Conservation (phyloP, 345 rosid genomes). For the Boechera divaricarpa region DNA sequence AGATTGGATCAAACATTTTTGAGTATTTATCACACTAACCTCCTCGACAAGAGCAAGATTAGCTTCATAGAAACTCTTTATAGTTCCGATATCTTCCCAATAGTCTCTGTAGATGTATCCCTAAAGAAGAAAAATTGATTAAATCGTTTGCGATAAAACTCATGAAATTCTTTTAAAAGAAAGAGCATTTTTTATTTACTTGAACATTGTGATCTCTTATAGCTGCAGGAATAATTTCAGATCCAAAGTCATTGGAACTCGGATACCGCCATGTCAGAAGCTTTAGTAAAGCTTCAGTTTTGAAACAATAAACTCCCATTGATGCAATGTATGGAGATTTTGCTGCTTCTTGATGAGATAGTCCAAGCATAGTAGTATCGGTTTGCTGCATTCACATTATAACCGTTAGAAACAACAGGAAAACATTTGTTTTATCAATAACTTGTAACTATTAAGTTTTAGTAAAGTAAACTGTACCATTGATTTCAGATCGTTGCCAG, state of each 20-base stretch:
- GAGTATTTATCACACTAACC: conserved; percentile 50
- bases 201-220: conserved; percentile 71
- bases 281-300: conserved; percentile 70
- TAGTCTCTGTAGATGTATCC: conserved; percentile 82
- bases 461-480: conserved; percentile 57
- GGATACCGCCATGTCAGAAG: conserved; percentile 81
- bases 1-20: background rate
- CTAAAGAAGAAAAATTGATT: conserved; percentile 45
- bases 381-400: conserved; percentile 59
- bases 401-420: conserved; percentile 3
- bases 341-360: conserved; percentile 69
- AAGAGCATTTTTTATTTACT: conserved; percentile 52
- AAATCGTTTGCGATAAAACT: background rate
- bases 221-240: conserved; percentile 93
- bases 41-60: conserved; percentile 91
- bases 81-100: conserved; percentile 98
- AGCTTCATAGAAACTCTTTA: conserved; percentile 87
- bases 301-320: conserved; percentile 92
- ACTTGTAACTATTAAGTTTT: background rate
- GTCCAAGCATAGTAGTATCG: conserved; percentile 71
- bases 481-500: conserved; percentile 70
- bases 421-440: background rate
- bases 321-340: conserved; percentile 81
- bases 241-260: conserved; percentile 87
- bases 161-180: background rate